Evolutionary conservation across 345 rosid genomes (phyloP).

Genomic region (Gossypium longicalyx): DNA sequence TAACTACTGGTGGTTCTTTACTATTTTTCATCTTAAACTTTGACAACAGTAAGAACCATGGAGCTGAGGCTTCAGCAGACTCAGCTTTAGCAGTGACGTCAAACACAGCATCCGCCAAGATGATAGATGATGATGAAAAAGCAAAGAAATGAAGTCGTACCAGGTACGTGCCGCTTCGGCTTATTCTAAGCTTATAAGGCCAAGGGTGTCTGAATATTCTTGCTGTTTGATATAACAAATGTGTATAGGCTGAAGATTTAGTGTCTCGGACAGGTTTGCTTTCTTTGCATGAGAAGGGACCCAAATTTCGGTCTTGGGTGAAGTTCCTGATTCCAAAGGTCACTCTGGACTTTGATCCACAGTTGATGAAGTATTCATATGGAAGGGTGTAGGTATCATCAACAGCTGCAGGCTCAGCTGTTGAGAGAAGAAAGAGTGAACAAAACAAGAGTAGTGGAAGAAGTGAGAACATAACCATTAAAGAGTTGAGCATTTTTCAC

Average conservation of each 20-base stretch:
- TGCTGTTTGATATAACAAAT: conserved; percentile 38
- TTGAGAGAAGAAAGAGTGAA: background rate
- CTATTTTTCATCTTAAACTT: conserved; percentile 22
- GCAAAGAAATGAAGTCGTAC: conserved; percentile 41
- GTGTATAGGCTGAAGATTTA: background rate
- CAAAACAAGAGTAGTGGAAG: background rate
- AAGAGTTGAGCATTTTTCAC: background rate
- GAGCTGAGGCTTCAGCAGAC: conserved; percentile 4
- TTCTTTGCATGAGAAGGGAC: conserved; percentile 10
- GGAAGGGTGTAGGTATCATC: conserved; percentile 26
- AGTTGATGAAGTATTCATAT: conserved; percentile 39
- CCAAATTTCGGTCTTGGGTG: background rate
- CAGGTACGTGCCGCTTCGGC: conserved; percentile 25
- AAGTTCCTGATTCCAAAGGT: background rate
- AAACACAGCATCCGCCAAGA: conserved; percentile 30
- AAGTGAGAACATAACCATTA: background rate
- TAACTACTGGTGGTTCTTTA: background rate
- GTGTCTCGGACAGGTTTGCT: conserved; percentile 9
- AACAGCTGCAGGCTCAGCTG: conserved; percentile 1
- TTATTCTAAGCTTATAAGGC: conserved; percentile 29
- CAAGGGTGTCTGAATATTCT: conserved; percentile 38
- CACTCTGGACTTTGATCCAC: conserved; percentile 32
- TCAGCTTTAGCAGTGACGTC: conserved; percentile 17
- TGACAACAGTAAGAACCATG: conserved; percentile 23
- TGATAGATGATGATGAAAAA: conserved; percentile 15